Evolutionary conservation across 306 rosid genomes (phyloP).

Genomic region (Morella rubra): DNA sequence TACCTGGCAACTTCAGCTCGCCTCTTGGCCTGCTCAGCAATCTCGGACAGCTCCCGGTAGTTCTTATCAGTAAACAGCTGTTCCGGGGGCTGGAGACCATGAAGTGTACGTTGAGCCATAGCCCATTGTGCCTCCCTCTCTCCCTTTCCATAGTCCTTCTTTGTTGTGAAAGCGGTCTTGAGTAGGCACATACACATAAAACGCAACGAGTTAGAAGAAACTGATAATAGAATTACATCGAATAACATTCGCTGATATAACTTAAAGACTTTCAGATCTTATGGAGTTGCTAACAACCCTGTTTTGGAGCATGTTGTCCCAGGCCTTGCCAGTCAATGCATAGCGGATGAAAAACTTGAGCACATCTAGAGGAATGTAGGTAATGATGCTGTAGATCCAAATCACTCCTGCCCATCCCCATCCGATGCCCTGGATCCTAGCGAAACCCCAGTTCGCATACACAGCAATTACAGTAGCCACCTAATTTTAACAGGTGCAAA

Average conservation of each 20-base stretch:
- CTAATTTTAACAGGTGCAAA: constrained; percentile 32
- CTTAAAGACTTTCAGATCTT: not conserved
- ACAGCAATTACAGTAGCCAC: constrained; percentile 80
- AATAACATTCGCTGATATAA: not conserved
- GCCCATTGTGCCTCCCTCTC: constrained; percentile 93
- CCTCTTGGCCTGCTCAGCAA: constrained; percentile 79
- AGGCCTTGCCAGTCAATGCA: constrained; percentile 60
- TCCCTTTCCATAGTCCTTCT: constrained; percentile 70
- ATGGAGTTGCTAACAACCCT: constrained; percentile 35
- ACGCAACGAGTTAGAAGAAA: not conserved
- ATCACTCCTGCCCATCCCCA: constrained; percentile 91
- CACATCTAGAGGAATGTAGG: constrained; percentile 81
- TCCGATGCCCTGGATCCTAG: constrained; percentile 73
- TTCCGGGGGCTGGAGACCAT: constrained; percentile 55
- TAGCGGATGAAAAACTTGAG: constrained; percentile 65
- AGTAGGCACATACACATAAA: constrained; percentile 13
- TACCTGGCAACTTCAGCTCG: constrained; percentile 92
- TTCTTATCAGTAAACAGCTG: constrained; percentile 26
- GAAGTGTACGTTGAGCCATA: constrained; percentile 60
- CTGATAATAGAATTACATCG: not conserved
- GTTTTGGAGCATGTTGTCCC: constrained; percentile 64
- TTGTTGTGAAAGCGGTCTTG: constrained; percentile 77
- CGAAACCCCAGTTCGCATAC: constrained; percentile 74
- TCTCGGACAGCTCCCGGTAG: constrained; percentile 46
- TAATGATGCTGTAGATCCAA: constrained; percentile 72